phyloP scores from a whole-genome alignment of 2,329 filamentous ascomycete genomes.

The Neonectria punicea region DNA sequence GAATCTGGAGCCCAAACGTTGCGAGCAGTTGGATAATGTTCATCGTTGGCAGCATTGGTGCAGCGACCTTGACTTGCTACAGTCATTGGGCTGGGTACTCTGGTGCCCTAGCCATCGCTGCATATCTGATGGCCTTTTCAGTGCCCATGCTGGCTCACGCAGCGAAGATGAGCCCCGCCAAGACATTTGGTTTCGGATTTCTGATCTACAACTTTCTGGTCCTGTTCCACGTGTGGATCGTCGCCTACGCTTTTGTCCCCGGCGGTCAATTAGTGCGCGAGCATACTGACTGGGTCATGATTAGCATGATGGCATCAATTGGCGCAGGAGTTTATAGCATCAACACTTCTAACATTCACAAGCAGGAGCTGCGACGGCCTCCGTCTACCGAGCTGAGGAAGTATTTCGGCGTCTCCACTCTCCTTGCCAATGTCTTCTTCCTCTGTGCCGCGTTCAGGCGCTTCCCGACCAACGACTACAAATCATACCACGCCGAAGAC shows the following conservation, averaged over 20 bases:
- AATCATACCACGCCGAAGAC: conserved; percentile 86
- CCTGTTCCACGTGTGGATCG: conserved; percentile 98
- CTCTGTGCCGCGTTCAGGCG: conserved; percentile 85
- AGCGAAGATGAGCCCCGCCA: conserved; percentile 78
- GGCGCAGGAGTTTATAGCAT: conserved; percentile 86
- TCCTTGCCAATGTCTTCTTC: conserved; percentile 82
- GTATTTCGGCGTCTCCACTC: conserved; percentile 68
- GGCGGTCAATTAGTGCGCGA: conserved; percentile 93
- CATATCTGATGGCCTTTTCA: conserved; percentile 84
- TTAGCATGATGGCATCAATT: conserved; percentile 82
- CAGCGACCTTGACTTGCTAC: conserved; percentile 79
- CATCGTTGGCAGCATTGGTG: conserved; percentile 80
- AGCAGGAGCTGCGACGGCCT: conserved; percentile 45
- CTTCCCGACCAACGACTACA: conserved; percentile 93
- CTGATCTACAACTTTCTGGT: conserved; percentile 93
- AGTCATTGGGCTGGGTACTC: conserved; percentile 91
- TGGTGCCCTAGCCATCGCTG: conserved; percentile 78
- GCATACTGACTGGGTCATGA: conserved; percentile 96
- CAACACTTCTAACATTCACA: conserved; percentile 59
- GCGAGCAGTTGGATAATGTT: conserved; percentile 83
- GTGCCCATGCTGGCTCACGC: conserved; percentile 81
- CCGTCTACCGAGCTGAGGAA: conserved; percentile 58
- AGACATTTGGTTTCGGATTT: conserved; percentile 89
- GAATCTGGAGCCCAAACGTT: conserved; percentile 77
- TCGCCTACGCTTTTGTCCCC: conserved; percentile 97